Percentiles rank a stretch among this genome's conserved stretches.
Evolutionary conservation across 768 basidiomycete genomes (phyloP).

Genomic region (Pleurotus eryngii): DNA sequence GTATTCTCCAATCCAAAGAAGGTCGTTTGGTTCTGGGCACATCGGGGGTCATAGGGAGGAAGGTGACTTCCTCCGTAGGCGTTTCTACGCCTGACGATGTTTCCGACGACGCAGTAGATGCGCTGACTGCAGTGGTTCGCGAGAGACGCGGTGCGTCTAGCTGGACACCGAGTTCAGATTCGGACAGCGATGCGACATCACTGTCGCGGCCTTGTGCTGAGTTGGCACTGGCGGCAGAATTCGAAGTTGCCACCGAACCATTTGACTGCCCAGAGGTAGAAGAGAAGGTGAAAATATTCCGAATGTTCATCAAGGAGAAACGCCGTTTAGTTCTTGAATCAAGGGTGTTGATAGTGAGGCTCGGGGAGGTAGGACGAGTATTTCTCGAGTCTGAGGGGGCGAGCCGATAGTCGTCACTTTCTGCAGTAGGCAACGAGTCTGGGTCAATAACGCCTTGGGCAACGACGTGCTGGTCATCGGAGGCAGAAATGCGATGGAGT

Average conservation of each 20-base stretch:
- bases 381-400: slow-evolving; percentile 4
- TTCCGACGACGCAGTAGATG: neutral
- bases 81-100: slow-evolving; percentile 4
- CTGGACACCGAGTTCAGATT: slow-evolving; percentile 4
- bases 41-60: slow-evolving; percentile 16
- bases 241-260: neutral
- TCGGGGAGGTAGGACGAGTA: slow-evolving; percentile 28
- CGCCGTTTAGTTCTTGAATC: slow-evolving; percentile 25
- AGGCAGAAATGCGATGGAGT: slow-evolving; percentile 6
- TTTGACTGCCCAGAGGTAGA: slow-evolving; percentile 6
- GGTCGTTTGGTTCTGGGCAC: neutral
- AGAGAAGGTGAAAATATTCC: slow-evolving; percentile 36
- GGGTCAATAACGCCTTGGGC: neutral
- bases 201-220: neutral
- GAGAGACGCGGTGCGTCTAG: slow-evolving; percentile 1
- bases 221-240: slow-evolving; percentile 14
- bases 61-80: slow-evolving; percentile 12
- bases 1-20: slow-evolving; percentile 3
- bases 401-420: slow-evolving; percentile 10
- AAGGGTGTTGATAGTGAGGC: slow-evolving; percentile 26
- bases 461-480: slow-evolving; percentile 5
- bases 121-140: slow-evolving; percentile 6
- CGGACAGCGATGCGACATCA: slow-evolving; percentile 4
- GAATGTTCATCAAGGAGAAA: slow-evolving; percentile 36
- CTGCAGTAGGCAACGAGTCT: slow-evolving; percentile 14